Evolutionary conservation across 1,284 basidiomycete genomes (phyloP).

Genomic region (Amylostereum chailletii): DNA sequence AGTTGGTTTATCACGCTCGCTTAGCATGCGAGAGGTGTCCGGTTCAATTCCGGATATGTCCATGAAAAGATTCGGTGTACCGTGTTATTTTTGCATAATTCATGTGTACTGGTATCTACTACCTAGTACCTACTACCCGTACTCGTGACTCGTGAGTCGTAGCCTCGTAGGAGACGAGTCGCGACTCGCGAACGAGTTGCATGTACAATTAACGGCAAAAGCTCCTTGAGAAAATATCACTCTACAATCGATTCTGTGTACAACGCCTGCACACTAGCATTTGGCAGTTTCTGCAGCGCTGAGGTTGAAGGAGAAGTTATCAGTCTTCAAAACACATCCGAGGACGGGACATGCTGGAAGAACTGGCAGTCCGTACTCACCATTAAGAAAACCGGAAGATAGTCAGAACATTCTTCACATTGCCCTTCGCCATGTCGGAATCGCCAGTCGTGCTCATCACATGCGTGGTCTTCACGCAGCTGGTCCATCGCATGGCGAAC

Average conservation of each 20-base stretch:
- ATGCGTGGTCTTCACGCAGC: conserved; percentile 29
- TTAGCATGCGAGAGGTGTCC: conserved; percentile 1
- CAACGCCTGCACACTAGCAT: conserved; percentile 24
- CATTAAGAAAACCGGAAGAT: conserved; percentile 23
- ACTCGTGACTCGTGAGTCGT: too few relatives aligned
- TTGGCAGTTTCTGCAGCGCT: conserved; percentile 27
- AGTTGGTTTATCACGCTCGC: conserved; percentile 1
- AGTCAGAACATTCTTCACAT: conserved; percentile 25
- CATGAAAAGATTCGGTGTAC: not conserved
- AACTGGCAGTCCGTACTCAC: conserved; percentile 19
- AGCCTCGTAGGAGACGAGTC: too few relatives aligned
- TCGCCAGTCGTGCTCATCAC: conserved; percentile 20
- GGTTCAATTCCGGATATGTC: not conserved
- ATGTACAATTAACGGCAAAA: too few relatives aligned
- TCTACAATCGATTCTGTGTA: conserved; percentile 21
- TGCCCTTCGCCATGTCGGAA: conserved; percentile 19
- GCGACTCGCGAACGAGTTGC: too few relatives aligned
- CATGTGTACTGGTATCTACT: too few relatives aligned
- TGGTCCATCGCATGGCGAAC: conserved; percentile 23
- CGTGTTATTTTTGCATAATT: too few relatives aligned
- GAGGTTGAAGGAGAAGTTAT: not conserved
- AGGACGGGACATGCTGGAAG: not conserved
- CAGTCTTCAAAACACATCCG: not conserved
- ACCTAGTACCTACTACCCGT: too few relatives aligned
- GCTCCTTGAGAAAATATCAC: too few relatives aligned